Conservation (phyloP, 164 flowering plant species). For the Nelumbo lutea region DNA sequence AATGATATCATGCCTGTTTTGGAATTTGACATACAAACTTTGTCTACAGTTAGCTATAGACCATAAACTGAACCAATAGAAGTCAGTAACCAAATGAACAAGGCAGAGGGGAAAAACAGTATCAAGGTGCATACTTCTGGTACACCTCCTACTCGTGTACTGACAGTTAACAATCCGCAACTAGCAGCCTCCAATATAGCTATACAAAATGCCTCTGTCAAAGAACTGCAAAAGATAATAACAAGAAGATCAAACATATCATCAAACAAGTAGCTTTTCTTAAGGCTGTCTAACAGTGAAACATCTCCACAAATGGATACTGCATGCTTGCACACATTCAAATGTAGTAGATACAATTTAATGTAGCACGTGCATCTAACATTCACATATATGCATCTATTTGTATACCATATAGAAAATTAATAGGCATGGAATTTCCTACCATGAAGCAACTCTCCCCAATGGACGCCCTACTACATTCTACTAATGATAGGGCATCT, state of each 20-base stretch:
- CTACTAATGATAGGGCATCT: too few species aligned
- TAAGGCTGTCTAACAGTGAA: neutral
- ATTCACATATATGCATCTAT: too few species aligned
- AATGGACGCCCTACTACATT: too few species aligned
- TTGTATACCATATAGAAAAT: too few species aligned
- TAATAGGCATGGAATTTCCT: too few species aligned
- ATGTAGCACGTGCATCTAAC: too few species aligned
- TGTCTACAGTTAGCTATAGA: neutral
- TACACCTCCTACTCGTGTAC: constrained; percentile 98
- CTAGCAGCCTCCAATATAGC: constrained; percentile 99
- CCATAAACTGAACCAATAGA: neutral
- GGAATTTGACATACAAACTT: too few species aligned
- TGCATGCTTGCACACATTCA: neutral
- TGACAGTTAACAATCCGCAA: constrained; percentile 96
- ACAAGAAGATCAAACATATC: neutral
- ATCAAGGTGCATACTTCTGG: constrained; percentile 63
- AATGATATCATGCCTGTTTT: too few species aligned
- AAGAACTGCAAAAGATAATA: constrained; percentile 50
- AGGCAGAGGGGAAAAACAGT: constrained; percentile 2
- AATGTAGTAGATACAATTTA: neutral
- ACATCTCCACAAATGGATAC: neutral
- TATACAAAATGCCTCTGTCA: constrained; percentile 98
- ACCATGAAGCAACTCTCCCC: too few species aligned
- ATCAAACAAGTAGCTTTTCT: neutral
- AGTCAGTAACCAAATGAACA: neutral